A percentile compares a stretch with the other conserved stretches of the same genome.
Conservation (phyloP, 108 stramenopile genomes). For the Mediolabrus comicus region DNA sequence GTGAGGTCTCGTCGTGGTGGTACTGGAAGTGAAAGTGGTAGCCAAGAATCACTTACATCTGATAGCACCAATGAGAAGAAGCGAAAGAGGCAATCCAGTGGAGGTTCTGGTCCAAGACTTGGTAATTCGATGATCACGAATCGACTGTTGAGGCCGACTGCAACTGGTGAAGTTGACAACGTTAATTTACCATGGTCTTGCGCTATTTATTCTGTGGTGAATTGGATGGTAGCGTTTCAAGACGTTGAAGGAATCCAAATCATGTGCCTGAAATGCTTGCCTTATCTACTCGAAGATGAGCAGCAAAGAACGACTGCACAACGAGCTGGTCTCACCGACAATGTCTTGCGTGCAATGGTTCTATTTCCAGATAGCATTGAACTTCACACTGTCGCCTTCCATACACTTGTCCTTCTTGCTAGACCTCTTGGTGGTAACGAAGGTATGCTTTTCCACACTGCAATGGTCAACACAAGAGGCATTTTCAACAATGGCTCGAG, state of each 20-base stretch:
- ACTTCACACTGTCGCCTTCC: slow-evolving; percentile 84
- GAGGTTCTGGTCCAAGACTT: slow-evolving; percentile 35
- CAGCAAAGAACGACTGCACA: slow-evolving; percentile 73
- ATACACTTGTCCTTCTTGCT: slow-evolving; percentile 89
- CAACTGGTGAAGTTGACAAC: slow-evolving; percentile 53
- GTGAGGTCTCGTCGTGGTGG: slow-evolving; percentile 14
- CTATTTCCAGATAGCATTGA: slow-evolving; percentile 72
- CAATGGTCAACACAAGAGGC: slow-evolving; percentile 71
- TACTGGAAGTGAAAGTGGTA: slow-evolving; percentile 16
- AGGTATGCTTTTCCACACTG: slow-evolving; percentile 87
- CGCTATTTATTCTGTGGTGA: slow-evolving; percentile 86
- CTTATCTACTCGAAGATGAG: slow-evolving; percentile 76
- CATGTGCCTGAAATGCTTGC: slow-evolving; percentile 79
- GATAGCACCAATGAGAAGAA: slow-evolving; percentile 14
- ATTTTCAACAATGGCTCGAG: slow-evolving; percentile 53
- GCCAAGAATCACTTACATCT: slow-evolving; percentile 20
- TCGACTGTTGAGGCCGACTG: slow-evolving; percentile 62
- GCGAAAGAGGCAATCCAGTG: slow-evolving; percentile 12
- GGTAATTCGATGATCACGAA: slow-evolving; percentile 72
- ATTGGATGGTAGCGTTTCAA: slow-evolving; percentile 86
- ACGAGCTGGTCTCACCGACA: slow-evolving; percentile 73
- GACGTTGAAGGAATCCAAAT: slow-evolving; percentile 90
- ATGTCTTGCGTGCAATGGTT: slow-evolving; percentile 85
- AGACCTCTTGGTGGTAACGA: slow-evolving; percentile 90
- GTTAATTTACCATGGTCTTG: slow-evolving; percentile 80